Conservation (phyloP, 805 yeast species). For the Jamesozyma jinghongensis region DNA sequence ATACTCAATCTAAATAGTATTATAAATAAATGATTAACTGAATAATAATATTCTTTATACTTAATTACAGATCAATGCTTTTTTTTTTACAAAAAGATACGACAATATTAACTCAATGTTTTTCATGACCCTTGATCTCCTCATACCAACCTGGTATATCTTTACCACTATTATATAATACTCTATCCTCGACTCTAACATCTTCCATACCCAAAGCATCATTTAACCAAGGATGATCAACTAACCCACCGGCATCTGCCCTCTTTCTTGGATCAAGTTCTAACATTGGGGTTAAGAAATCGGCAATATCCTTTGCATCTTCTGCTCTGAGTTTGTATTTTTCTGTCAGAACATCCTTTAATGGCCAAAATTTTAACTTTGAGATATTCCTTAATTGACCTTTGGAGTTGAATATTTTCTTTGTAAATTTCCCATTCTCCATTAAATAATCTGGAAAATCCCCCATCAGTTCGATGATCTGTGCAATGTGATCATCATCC, state of each 20-base stretch:
- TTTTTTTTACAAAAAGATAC: neutral
- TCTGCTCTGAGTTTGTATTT: conserved; percentile 66
- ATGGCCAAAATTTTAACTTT: conserved; percentile 82
- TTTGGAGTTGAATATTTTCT: conserved; percentile 54
- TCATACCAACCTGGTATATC: conserved; percentile 88
- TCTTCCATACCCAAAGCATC: conserved; percentile 73
- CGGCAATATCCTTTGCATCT: conserved; percentile 66
- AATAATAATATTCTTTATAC: too few species aligned
- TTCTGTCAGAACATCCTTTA: conserved; percentile 70
- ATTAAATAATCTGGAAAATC: conserved; percentile 52
- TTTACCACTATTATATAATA: conserved; percentile 69
- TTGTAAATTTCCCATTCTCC: conserved; percentile 50
- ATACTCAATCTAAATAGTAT: too few species aligned
- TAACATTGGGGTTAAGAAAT: conserved; percentile 79
- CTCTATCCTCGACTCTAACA: conserved; percentile 54
- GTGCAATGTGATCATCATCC: conserved; percentile 95
- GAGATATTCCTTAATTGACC: conserved; percentile 72
- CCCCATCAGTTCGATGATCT: conserved; percentile 77
- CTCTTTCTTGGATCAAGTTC: conserved; percentile 66
- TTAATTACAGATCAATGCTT: neutral
- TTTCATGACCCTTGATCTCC: conserved; percentile 44
- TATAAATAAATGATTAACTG: too few species aligned
- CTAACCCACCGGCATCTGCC: conserved; percentile 94
- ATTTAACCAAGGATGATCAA: conserved; percentile 72
- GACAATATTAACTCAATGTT: conserved; percentile 30